A percentile compares a stretch with the other conserved stretches of the same genome.
These are phyloP conservation scores for Rhododendron williamsianum DNA, from an alignment of 148 eudicot genomes.

Conservation along the genomic window DNA sequence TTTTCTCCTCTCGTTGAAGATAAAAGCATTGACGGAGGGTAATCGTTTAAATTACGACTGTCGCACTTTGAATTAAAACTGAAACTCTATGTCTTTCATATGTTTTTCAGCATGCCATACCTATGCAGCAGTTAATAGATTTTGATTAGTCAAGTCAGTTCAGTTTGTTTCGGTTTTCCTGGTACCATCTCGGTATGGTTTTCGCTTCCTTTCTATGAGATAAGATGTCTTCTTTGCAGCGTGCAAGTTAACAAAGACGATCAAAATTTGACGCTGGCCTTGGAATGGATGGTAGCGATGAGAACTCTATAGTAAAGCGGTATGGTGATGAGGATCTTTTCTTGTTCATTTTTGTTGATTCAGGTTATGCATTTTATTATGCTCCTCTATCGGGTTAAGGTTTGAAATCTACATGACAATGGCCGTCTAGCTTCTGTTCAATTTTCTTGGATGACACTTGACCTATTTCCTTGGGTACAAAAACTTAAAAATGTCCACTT, in stretches of 20 bases:
- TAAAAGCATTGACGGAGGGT: background rate
- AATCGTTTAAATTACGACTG: background rate
- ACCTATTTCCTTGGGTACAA: background rate
- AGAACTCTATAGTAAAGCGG: constrained; percentile 64
- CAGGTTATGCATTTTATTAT: background rate
- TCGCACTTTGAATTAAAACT: background rate
- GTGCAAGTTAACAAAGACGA: constrained; percentile 32
- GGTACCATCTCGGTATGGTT: background rate
- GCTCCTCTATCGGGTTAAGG: background rate
- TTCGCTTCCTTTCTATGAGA: background rate
- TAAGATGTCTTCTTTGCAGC: constrained; percentile 29
- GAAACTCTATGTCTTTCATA: background rate
- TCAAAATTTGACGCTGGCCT: constrained; percentile 63
- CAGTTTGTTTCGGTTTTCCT: background rate
- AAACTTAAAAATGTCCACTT: background rate
- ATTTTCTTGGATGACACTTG: background rate
- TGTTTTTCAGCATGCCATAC: background rate
- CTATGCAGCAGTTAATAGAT: background rate
- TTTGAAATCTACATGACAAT: background rate
- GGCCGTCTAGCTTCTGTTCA: background rate
- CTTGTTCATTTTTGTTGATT: background rate
- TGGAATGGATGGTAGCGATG: constrained; percentile 63
- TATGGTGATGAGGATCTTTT: constrained; percentile 21
- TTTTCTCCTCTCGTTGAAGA: too few species aligned
- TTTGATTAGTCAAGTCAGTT: background rate